Evolutionary conservation across 306 rosid genomes (phyloP).

Genomic region (Lotus japonicus): DNA sequence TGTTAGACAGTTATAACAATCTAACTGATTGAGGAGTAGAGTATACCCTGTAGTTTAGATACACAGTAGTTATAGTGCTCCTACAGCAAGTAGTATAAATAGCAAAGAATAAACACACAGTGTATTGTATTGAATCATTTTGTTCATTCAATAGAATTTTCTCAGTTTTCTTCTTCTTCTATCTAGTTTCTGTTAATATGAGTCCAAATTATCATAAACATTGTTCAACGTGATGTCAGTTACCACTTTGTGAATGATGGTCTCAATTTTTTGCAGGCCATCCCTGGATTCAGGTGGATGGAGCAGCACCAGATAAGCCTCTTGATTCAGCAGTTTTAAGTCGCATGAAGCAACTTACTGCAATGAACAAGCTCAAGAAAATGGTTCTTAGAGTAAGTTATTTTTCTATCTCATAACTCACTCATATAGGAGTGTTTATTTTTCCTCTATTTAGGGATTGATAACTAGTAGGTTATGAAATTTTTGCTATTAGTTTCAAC

Average conservation of each 20-base stretch:
- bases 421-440: background rate
- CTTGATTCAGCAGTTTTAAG: conserved; percentile 84
- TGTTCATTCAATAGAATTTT: too few relatives aligned
- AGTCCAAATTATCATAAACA: background rate
- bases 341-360: conserved; percentile 82
- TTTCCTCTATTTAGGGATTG: background rate
- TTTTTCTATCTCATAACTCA: background rate
- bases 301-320: conserved; percentile 79
- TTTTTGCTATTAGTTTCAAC: background rate
- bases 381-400: conserved; percentile 87
- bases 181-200: too few relatives aligned
- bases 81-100: too few relatives aligned
- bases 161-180: too few relatives aligned
- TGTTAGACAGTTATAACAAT: too few relatives aligned
- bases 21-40: too few relatives aligned
- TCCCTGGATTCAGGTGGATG: conserved; percentile 88
- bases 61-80: too few relatives aligned
- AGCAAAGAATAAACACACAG: too few relatives aligned
- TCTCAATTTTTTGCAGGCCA: conserved; percentile 49
- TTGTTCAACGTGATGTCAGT: background rate
- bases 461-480: background rate
- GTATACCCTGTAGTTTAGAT: too few relatives aligned
- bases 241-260: too few relatives aligned
- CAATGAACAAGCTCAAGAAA: conserved; percentile 85
- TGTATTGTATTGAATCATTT: too few relatives aligned